These are phyloP conservation scores for Apostasia ramifera DNA, from an alignment of 106 monocot genomes.

Conservation along the genomic window DNA sequence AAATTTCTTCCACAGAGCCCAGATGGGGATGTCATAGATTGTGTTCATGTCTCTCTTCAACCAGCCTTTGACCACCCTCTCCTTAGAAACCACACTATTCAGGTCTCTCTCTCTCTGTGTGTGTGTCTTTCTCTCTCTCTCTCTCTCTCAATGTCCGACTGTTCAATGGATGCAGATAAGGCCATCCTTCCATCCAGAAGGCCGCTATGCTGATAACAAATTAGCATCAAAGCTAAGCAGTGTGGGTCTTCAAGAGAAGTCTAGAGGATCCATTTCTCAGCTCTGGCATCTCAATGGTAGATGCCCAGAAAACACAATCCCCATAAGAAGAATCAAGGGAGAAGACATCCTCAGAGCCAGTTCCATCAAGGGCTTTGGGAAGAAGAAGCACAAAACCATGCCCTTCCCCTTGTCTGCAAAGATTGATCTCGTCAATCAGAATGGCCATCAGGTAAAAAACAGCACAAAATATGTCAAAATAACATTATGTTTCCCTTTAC, in stretches of 20 bases:
- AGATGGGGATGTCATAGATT: slow-evolving; percentile 76
- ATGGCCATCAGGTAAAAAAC: slow-evolving; percentile 65
- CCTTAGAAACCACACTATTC: slow-evolving; percentile 60
- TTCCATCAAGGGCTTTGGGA: slow-evolving; percentile 66
- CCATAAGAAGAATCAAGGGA: slow-evolving; percentile 71
- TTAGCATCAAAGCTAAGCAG: slow-evolving; percentile 7
- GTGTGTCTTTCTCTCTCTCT: background rate
- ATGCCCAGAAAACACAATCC: slow-evolving; percentile 81
- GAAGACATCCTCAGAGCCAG: slow-evolving; percentile 72
- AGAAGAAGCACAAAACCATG: slow-evolving; percentile 48
- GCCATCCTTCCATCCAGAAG: slow-evolving; percentile 72
- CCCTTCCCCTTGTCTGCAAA: slow-evolving; percentile 51
- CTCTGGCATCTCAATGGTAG: slow-evolving; percentile 70
- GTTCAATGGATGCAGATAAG: slow-evolving; percentile 40
- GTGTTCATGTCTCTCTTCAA: slow-evolving; percentile 45
- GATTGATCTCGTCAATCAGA: slow-evolving; percentile 56
- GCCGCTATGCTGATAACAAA: slow-evolving; percentile 39
- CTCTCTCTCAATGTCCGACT: background rate
- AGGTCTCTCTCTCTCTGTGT: slow-evolving; percentile 20
- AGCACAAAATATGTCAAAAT: background rate
- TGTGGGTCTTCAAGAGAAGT: background rate
- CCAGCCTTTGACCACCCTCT: slow-evolving; percentile 59
- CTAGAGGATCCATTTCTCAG: slow-evolving; percentile 28
- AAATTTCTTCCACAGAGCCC: slow-evolving; percentile 31
- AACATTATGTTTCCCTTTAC: background rate